These are phyloP conservation scores for Phytophthora capsici DNA, from an alignment of 352 stramenopile species.

Conservation along the genomic window DNA sequence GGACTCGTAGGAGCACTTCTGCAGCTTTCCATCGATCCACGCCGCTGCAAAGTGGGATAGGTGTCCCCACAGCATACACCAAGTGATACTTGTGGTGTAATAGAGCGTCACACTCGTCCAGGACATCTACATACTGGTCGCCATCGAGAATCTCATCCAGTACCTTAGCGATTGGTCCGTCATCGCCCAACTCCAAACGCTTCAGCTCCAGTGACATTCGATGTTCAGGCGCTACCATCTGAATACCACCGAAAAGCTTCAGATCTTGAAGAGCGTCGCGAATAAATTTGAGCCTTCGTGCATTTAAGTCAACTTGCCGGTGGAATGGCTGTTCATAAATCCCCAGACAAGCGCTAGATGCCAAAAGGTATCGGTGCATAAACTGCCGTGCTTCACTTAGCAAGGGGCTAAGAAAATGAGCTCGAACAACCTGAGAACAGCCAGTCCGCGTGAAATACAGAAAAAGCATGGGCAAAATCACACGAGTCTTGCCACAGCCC, in stretches of 20 bases:
- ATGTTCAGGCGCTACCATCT: constrained; percentile 88
- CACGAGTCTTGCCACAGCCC: constrained; percentile 87
- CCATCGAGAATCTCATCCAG: constrained; percentile 56
- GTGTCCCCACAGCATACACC: constrained; percentile 81
- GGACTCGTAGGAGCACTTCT: constrained; percentile 49
- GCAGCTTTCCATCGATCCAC: constrained; percentile 61
- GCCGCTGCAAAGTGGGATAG: constrained; percentile 53
- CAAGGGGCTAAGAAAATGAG: constrained; percentile 68
- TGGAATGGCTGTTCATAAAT: constrained; percentile 81
- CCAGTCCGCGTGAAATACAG: constrained; percentile 55
- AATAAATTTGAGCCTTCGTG: constrained; percentile 36
- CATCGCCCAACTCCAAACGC: constrained; percentile 28
- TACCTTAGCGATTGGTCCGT: constrained; percentile 1
- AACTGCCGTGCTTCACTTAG: constrained; percentile 73
- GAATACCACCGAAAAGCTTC: constrained; percentile 45
- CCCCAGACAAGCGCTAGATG: constrained; percentile 44
- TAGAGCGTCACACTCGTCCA: constrained; percentile 90
- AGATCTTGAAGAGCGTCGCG: constrained; percentile 44
- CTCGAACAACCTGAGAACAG: constrained; percentile 43
- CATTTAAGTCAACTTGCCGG: constrained; percentile 51
- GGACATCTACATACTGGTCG: constrained; percentile 73
- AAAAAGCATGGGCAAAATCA: constrained; percentile 91
- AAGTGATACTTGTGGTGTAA: constrained; percentile 90
- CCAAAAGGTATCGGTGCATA: constrained; percentile 63
- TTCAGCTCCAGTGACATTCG: constrained; percentile 91